These are phyloP conservation scores for Diversispora eburnea DNA, from an alignment of 192 early-diverging fungal species.

Conservation along the genomic window DNA sequence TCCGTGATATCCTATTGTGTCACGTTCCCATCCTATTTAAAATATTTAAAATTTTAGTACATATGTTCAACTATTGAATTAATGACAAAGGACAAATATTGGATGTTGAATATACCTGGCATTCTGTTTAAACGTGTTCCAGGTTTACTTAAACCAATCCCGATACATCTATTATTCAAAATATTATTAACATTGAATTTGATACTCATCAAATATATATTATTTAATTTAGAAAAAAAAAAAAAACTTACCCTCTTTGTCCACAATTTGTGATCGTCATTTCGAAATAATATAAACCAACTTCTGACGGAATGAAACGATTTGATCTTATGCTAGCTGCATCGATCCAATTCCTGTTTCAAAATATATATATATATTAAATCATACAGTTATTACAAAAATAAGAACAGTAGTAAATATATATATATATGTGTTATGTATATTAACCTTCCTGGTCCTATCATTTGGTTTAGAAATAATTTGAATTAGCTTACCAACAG, in stretches of 20 bases:
- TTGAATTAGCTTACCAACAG: no score
- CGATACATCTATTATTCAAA: slow-evolving; percentile 57
- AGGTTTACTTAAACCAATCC: slow-evolving; percentile 69
- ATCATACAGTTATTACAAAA: no score
- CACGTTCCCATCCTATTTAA: slow-evolving; percentile 72
- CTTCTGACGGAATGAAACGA: slow-evolving; percentile 73
- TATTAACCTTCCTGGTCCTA: slow-evolving; percentile 44
- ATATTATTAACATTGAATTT: slow-evolving; percentile 1
- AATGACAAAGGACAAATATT: not conserved
- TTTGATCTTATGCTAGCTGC: slow-evolving; percentile 78
- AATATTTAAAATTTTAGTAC: not conserved
- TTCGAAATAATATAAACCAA: slow-evolving; percentile 92
- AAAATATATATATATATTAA: no score
- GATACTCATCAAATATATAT: not conserved
- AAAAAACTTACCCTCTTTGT: slow-evolving; percentile 59
- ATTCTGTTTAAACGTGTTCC: slow-evolving; percentile 57
- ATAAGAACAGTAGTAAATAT: no score
- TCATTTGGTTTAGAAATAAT: not conserved
- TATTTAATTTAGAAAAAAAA: not conserved
- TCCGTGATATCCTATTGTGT: slow-evolving; percentile 94
- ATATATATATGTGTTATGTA: no score
- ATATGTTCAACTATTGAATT: not conserved
- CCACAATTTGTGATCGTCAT: slow-evolving; percentile 79
- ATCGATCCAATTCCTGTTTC: slow-evolving; percentile 57
- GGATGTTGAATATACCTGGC: slow-evolving; percentile 60